These are phyloP conservation scores for Nothopassalora personata DNA, from an alignment of 2,329 filamentous ascomycete genomes.

Conservation along the genomic window DNA sequence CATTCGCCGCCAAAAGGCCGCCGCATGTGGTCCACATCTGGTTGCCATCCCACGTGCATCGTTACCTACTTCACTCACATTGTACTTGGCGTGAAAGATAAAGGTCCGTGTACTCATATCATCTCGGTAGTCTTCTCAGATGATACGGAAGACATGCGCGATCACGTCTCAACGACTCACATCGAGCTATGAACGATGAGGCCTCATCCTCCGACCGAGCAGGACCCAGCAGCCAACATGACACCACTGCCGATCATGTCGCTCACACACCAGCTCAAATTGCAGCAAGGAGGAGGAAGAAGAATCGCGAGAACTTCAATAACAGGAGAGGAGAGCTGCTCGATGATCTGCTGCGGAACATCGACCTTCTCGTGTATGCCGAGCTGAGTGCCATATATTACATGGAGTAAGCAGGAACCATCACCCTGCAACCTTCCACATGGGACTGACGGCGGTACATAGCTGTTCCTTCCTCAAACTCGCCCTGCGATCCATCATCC, in stretches of 20 bases:
- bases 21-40: neutral
- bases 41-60: neutral
- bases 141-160: constrained; percentile 14
- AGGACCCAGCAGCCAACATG: constrained; percentile 8
- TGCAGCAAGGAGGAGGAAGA: constrained; percentile 24
- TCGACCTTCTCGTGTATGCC: constrained; percentile 58
- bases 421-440: neutral
- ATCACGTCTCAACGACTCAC: constrained; percentile 3
- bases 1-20: neutral
- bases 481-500: constrained; percentile 49
- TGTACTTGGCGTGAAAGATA: too few species aligned
- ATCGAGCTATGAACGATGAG: constrained; percentile 36
- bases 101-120: neutral
- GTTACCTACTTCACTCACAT: neutral
- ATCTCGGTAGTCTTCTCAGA: constrained; percentile 17
- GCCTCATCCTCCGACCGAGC: constrained; percentile 29
- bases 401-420: constrained; percentile 50
- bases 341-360: constrained; percentile 51
- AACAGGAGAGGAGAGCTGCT: constrained; percentile 45
- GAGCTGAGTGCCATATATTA: constrained; percentile 59
- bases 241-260: constrained; percentile 5
- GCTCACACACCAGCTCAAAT: constrained; percentile 19
- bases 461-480: constrained; percentile 54
- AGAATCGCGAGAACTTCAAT: constrained; percentile 34
- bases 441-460: constrained; percentile 13